Conservation (phyloP, 2,329 filamentous ascomycete species). For the Talaromyces atroroseus region DNA sequence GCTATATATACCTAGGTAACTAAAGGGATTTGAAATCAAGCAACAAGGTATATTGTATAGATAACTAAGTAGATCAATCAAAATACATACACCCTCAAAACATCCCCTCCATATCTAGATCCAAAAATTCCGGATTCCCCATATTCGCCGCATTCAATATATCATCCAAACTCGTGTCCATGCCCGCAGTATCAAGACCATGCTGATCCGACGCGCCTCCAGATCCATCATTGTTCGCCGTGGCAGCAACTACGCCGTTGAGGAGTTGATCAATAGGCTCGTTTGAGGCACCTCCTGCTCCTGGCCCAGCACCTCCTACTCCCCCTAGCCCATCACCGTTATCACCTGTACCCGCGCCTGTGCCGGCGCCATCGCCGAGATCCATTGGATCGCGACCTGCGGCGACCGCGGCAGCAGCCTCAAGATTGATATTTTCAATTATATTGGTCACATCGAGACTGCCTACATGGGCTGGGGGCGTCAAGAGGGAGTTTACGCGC, state of each 20-base stretch:
- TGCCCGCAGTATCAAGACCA: conserved; percentile 22
- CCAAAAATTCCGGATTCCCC: conserved; percentile 40
- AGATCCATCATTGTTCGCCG: conserved; percentile 26
- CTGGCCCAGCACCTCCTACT: neutral
- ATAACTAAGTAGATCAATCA: neutral
- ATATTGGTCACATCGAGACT: conserved; percentile 40
- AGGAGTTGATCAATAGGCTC: conserved; percentile 37
- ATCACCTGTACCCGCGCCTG: conserved; percentile 14
- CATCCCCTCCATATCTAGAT: conserved; percentile 43
- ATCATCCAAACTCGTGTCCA: conserved; percentile 39
- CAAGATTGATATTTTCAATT: conserved; percentile 40
- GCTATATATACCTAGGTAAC: neutral
- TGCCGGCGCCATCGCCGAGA: conserved; percentile 19
- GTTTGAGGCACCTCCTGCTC: conserved; percentile 18
- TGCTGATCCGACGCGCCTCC: conserved; percentile 25
- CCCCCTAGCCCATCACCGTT: conserved; percentile 13
- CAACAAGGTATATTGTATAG: neutral
- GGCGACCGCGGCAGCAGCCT: conserved; percentile 14
- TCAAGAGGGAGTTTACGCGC: conserved; percentile 38
- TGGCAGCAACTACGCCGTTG: conserved; percentile 32
- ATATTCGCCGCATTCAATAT: conserved; percentile 40
- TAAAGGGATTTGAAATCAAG: neutral
- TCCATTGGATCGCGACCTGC: conserved; percentile 27
- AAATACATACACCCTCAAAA: conserved; percentile 23
- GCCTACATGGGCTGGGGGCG: conserved; percentile 33